Base-by-base conservation (phyloP, 352 stramenopile species). In the Phytophthora macrochlamydospora region DNA sequence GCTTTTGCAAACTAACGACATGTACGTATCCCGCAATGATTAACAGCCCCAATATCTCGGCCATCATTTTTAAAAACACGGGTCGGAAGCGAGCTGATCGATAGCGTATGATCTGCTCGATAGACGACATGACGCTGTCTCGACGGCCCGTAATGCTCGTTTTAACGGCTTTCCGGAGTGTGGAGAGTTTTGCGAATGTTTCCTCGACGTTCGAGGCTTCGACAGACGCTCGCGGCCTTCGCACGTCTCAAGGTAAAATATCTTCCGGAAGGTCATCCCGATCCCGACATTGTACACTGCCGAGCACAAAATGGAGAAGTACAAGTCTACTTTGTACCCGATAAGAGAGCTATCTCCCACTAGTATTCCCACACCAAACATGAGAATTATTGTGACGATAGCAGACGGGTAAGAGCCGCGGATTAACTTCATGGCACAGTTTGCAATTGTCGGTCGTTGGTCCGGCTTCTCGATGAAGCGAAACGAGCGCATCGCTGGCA, bases 401-500 rank as follows among this genome's bases (percentile, higher is more conserved):
- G 37, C 46, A 24, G 48, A 56, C 1, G n/a, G 24, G 7, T 18
- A 35, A 12, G 45, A 60, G 7, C 29, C 18, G 24, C 55, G 9
- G 28, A 59, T 13, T 1, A 75, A 29, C 18, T 37, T 44, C 33
- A 43, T 64, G 1, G 64, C 3, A 31, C 67, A 75, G 30, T 61
- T 65, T 18, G 13, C 12, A 24, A 64, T 48, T 6, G 37, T 61
- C 2, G 67, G 50, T 7, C 32, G 37, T 13, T 61, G 48, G 1
- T 57, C 64, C 18, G 51, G 46, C 11, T 33, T 43, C 8, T 28
- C 7, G 0, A 43, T 13, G 33, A 68, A 71, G 3, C 52, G 65
- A 12, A 69, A 28, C 13, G 42, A 52, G 14, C 63, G 56, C 48
- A 77, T 52, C 14, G 72, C 28, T 8, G 59, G 24, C 2, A 59